phyloP scores from a whole-genome alignment of 495 filamentous ascomycete genomes.

The Neurospora sp. region DNA sequence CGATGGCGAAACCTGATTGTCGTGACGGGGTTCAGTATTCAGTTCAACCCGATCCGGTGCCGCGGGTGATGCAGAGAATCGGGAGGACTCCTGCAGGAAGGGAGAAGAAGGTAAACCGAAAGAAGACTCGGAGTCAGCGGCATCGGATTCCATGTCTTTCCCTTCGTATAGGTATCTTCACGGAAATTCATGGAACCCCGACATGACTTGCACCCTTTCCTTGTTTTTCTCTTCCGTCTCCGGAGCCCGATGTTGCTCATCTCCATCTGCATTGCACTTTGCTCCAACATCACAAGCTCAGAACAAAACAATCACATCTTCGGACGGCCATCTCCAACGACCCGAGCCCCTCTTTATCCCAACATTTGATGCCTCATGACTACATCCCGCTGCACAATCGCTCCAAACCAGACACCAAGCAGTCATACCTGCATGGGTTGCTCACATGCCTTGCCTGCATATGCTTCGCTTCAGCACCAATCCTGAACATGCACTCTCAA shows the following conservation, averaged over 20 bases:
- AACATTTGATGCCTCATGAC: too few relatives aligned
- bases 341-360: not conserved
- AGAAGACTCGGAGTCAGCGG: not conserved
- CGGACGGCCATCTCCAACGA: not conserved
- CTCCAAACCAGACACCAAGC: not conserved
- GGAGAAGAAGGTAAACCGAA: not conserved
- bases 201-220: not conserved
- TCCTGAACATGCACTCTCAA: not conserved
- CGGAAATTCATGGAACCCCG: not conserved
- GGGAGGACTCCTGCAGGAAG: not conserved
- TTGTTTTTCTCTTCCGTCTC: not conserved
- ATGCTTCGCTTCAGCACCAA: not conserved
- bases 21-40: not conserved
- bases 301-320: not conserved
- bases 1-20: not conserved
- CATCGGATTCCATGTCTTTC: not conserved
- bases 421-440: not conserved
- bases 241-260: not conserved
- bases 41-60: not conserved
- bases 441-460: not conserved
- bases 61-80: not conserved
- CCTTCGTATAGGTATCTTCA: not conserved
- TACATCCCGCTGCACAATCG: too few relatives aligned
- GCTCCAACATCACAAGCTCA: not conserved
- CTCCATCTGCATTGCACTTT: not conserved